A percentile compares a stretch with the other conserved stretches of the same genome.
Evolutionary conservation across 1,284 basidiomycete species (phyloP).

Genomic region (Phellopilus nigrolimitatus): DNA sequence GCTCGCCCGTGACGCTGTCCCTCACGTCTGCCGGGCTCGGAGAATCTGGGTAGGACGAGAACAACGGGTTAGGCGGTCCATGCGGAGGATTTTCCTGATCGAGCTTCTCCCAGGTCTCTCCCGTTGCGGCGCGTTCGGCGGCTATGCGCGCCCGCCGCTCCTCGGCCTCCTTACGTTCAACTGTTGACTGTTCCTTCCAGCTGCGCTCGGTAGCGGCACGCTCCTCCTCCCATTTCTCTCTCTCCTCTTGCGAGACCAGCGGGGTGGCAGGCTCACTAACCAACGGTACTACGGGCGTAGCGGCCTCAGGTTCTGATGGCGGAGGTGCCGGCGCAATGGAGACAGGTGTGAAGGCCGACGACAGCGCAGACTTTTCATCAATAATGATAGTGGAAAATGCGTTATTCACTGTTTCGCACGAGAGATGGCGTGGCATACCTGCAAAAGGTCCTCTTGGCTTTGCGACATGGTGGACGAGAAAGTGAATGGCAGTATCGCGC

Average conservation of each 20-base stretch:
- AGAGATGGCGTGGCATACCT: too few relatives aligned
- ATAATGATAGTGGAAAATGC: too few relatives aligned
- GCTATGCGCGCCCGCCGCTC: constrained; percentile 72
- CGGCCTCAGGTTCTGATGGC: neutral
- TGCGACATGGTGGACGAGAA: too few relatives aligned
- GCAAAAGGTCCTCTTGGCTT: too few relatives aligned
- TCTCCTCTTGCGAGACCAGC: constrained; percentile 9
- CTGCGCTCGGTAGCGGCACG: constrained; percentile 65
- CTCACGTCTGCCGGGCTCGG: constrained; percentile 39
- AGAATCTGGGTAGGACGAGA: constrained; percentile 23
- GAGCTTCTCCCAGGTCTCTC: constrained; percentile 28
- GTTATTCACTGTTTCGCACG: too few relatives aligned
- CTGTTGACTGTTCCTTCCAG: constrained; percentile 74
- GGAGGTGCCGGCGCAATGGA: constrained; percentile 1
- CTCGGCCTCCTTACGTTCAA: constrained; percentile 71
- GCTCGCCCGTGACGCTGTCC: constrained; percentile 42
- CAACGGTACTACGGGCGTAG: neutral
- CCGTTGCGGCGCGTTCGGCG: constrained; percentile 36
- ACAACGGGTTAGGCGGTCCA: constrained; percentile 24
- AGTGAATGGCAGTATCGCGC: too few relatives aligned
- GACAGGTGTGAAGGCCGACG: constrained; percentile 15
- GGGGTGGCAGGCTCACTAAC: neutral
- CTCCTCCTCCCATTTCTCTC: constrained; percentile 49
- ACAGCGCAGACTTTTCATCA: constrained; percentile 20
- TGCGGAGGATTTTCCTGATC: constrained; percentile 21